phyloP scores from a whole-genome alignment of 495 filamentous ascomycete genomes.

The Hypomontagnella submonticulosa region DNA sequence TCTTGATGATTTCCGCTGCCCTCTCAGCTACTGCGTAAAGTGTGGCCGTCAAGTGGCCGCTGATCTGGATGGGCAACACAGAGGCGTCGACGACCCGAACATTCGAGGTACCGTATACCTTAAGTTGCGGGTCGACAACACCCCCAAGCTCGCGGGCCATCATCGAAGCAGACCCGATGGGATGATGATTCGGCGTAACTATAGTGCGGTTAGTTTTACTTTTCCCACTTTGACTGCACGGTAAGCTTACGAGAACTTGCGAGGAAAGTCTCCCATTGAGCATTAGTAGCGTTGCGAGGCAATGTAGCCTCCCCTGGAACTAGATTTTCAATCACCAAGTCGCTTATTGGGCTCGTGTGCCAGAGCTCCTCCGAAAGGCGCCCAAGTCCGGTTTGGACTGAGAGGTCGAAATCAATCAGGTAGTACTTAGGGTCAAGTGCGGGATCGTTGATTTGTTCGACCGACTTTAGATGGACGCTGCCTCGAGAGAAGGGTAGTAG shows the following conservation, averaged over 20 bases:
- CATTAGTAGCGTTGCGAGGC: constrained; percentile 45
- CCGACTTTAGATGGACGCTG: constrained; percentile 54
- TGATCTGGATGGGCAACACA: constrained; percentile 59
- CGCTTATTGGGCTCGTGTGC: constrained; percentile 40
- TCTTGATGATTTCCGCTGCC: constrained; percentile 62
- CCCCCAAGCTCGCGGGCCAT: constrained; percentile 53
- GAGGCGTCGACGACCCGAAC: constrained; percentile 65
- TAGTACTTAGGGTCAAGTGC: constrained; percentile 50
- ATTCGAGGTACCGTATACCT: constrained; percentile 64
- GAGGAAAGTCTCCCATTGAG: constrained; percentile 46
- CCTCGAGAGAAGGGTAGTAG: constrained; percentile 58
- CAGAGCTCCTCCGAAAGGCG: constrained; percentile 43
- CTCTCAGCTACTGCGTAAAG: constrained; percentile 67
- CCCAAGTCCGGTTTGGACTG: constrained; percentile 42
- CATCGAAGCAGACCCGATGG: constrained; percentile 55
- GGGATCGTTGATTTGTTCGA: constrained; percentile 48
- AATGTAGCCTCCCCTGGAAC: constrained; percentile 26
- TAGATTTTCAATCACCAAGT: constrained; percentile 26
- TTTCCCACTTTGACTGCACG: background rate
- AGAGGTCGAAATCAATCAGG: constrained; percentile 49
- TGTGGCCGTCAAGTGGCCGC: constrained; percentile 58
- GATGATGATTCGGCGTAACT: constrained; percentile 47
- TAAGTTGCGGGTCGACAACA: constrained; percentile 62
- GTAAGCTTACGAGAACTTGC: constrained; percentile 28
- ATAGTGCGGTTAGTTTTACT: constrained; percentile 3